Percentiles rank a stretch among this genome's conserved stretches.
Conservation (phyloP, 805 yeast genomes). For the Schwanniomyces polymorphus region DNA sequence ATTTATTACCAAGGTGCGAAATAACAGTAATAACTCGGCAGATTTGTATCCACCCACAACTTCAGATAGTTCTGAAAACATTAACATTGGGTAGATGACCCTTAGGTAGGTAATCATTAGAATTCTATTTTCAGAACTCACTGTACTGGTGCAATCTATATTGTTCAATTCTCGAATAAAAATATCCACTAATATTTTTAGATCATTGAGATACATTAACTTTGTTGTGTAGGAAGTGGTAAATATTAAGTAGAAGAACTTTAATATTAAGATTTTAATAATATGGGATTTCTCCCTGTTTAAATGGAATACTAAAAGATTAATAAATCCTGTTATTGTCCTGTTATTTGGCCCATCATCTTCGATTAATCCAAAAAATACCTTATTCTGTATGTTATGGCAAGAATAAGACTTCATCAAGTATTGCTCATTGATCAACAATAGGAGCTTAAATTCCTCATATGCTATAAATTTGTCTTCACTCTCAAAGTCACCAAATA, state of each 20-base stretch:
- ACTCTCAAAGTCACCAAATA: slow-evolving; percentile 45
- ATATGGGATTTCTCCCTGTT: slow-evolving; percentile 75
- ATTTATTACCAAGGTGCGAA: slow-evolving; percentile 46
- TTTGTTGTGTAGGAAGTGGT: slow-evolving; percentile 64
- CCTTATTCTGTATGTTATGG: slow-evolving; percentile 39
- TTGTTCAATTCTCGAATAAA: slow-evolving; percentile 77
- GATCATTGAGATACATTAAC: slow-evolving; percentile 77
- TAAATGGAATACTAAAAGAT: slow-evolving; percentile 59
- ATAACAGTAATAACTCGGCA: slow-evolving; percentile 49
- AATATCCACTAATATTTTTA: slow-evolving; percentile 81
- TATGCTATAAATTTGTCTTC: slow-evolving; percentile 53
- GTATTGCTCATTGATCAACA: slow-evolving; percentile 85
- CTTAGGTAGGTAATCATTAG: slow-evolving; percentile 54
- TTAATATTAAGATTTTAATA: slow-evolving; percentile 74
- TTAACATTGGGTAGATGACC: slow-evolving; percentile 69
- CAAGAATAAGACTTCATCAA: slow-evolving; percentile 56
- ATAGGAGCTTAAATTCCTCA: slow-evolving; percentile 66
- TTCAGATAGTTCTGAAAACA: slow-evolving; percentile 58
- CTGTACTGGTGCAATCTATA: slow-evolving; percentile 57
- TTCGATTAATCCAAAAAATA: slow-evolving; percentile 53
- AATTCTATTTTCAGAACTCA: slow-evolving; percentile 56
- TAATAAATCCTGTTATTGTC: slow-evolving; percentile 62
- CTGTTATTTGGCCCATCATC: slow-evolving; percentile 28
- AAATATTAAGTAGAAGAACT: slow-evolving; percentile 72
- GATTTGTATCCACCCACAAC: slow-evolving; percentile 56